A percentile compares a stretch with the other conserved stretches of the same genome.
Evolutionary conservation across 192 early-diverging fungal genomes (phyloP).

Genomic region (Mortierella hygrophila): DNA sequence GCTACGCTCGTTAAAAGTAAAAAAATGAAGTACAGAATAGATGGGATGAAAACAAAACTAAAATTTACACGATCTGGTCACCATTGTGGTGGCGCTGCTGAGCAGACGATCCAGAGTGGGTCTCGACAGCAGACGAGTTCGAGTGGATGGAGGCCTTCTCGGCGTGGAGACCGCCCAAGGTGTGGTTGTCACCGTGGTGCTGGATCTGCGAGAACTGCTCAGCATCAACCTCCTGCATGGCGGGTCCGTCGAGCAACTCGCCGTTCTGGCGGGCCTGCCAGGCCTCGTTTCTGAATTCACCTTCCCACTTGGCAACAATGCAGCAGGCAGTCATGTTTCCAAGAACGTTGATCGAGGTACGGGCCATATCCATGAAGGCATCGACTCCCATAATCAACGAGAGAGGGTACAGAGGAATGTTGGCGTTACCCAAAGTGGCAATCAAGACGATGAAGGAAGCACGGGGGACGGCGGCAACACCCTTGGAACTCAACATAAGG

Average conservation of each 20-base stretch:
- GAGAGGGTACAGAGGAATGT: constrained; percentile 70
- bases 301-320: constrained; percentile 77
- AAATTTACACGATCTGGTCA: constrained; percentile 34
- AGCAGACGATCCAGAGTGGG: neutral
- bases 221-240: constrained; percentile 42
- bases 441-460: constrained; percentile 73
- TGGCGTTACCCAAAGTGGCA: constrained; percentile 64
- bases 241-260: constrained; percentile 7
- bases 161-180: constrained; percentile 26
- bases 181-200: constrained; percentile 13
- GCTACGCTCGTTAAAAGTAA: neutral
- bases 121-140: constrained; percentile 18
- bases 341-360: constrained; percentile 77
- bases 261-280: constrained; percentile 47
- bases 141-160: constrained; percentile 37
- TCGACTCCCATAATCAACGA: constrained; percentile 78
- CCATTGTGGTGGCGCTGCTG: constrained; percentile 12
- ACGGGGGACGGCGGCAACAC: constrained; percentile 72
- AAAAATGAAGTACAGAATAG: constrained; percentile 2
- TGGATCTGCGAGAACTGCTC: constrained; percentile 19
- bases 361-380: constrained; percentile 83
- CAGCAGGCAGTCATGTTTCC: constrained; percentile 79
- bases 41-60: neutral
- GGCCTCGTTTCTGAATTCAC: constrained; percentile 68
- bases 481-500: constrained; percentile 77